phyloP scores from a whole-genome alignment of 306 rosid species.

The Rubus parviflorus region DNA sequence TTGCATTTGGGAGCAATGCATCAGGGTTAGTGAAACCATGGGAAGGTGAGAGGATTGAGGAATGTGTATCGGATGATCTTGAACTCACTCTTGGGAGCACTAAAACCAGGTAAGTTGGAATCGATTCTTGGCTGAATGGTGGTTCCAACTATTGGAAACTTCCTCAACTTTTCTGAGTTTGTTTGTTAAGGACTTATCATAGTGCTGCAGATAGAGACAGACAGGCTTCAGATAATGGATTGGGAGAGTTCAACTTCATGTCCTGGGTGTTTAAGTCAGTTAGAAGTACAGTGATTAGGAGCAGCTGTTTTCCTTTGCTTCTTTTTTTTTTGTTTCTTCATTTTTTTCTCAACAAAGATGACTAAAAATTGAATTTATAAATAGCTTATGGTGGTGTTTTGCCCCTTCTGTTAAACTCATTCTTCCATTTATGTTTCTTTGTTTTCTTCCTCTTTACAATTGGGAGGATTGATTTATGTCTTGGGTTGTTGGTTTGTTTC shows the following conservation, averaged over 20 bases:
- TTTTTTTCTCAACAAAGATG: constrained; percentile 27
- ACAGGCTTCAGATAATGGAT: constrained; percentile 14
- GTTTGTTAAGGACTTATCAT: constrained; percentile 19
- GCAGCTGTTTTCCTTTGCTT: constrained; percentile 15
- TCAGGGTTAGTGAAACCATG: constrained; percentile 59
- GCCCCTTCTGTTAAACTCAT: constrained; percentile 38
- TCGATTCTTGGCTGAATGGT: background rate
- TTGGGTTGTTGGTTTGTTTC: constrained; percentile 15
- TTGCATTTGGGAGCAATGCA: constrained; percentile 53
- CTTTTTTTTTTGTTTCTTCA: background rate
- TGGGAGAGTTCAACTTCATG: constrained; percentile 32
- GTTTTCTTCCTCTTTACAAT: background rate
- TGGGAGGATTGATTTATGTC: constrained; percentile 20
- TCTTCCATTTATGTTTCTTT: constrained; percentile 10
- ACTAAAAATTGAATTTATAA: constrained; percentile 30
- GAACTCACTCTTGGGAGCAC: constrained; percentile 64
- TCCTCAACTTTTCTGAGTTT: background rate
- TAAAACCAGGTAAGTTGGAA: constrained; percentile 37
- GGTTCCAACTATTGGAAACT: background rate
- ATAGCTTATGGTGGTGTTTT: constrained; percentile 43
- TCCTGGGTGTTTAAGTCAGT: constrained; percentile 28
- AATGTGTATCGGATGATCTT: constrained; percentile 59
- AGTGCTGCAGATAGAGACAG: constrained; percentile 32
- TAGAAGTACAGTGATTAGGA: constrained; percentile 47
- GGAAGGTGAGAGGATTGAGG: constrained; percentile 76